Evolutionary conservation across 768 basidiomycete species (phyloP).

Genomic region (Kwoniella dendrophila): DNA sequence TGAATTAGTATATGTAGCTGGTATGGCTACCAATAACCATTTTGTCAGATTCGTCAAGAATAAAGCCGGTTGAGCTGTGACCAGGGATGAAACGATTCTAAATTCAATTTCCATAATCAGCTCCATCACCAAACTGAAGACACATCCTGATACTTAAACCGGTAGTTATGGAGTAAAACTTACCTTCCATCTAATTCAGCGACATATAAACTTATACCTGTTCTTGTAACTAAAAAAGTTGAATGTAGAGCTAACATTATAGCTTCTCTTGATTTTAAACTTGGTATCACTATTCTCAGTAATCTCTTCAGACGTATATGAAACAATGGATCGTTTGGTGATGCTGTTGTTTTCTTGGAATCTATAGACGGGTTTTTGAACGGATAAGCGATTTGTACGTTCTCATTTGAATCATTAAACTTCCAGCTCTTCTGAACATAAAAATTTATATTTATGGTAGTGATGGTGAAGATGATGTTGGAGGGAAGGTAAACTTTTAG

Average conservation of each 20-base stretch:
- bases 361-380: slow-evolving; percentile 25
- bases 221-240: slow-evolving; percentile 81
- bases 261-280: slow-evolving; percentile 81
- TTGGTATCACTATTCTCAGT: slow-evolving; percentile 84
- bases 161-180: slow-evolving; percentile 8
- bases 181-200: slow-evolving; percentile 83
- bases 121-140: background rate
- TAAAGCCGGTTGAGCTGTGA: slow-evolving; percentile 74
- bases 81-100: slow-evolving; percentile 92
- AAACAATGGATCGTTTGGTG: slow-evolving; percentile 86
- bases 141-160: background rate
- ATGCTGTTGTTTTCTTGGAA: slow-evolving; percentile 22
- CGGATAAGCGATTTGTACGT: too few relatives aligned
- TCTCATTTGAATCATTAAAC: too few relatives aligned
- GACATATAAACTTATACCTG: slow-evolving; percentile 89
- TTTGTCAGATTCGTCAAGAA: slow-evolving; percentile 83
- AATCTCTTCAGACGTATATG: slow-evolving; percentile 76
- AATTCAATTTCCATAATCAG: background rate
- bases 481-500: too few relatives aligned
- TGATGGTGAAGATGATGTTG: too few relatives aligned
- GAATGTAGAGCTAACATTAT: slow-evolving; percentile 85
- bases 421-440: too few relatives aligned
- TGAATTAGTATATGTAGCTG: slow-evolving; percentile 59
- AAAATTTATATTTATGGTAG: too few relatives aligned
- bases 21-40: slow-evolving; percentile 90